Evolutionary conservation across 164 flowering plant genomes (phyloP), one percentile per base, ranked within the genome.

Genomic region (Litsea cubeba): DNA sequence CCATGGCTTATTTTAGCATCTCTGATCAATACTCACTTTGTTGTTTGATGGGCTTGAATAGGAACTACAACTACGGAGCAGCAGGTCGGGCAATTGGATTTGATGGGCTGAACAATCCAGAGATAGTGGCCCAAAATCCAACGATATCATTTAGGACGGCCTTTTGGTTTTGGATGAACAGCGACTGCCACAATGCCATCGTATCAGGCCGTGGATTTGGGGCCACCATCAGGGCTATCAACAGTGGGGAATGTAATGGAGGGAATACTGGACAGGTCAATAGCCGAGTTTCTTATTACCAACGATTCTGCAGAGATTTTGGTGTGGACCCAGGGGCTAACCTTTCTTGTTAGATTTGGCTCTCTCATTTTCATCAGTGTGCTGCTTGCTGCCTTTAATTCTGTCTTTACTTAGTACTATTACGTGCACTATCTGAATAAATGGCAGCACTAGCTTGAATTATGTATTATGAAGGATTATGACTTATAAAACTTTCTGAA

Each of bases 41-140:
- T 40, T 40, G 8, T 40, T 40, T 40, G 46, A 7, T 40, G 17
- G 3, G 23, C 15, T 54, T 18, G 60, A 54, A 35, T 28, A 79
- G 82, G 71, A 79, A 79, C 72, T 76, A 79, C 71, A 79, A 76
- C 50, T 76, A 79, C 28, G 77, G 79, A 12, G 71, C 35, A 73
- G 79, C 77, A 4, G 79, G 79, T 46, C 15, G 25, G 60, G 79
- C 74, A 49, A 25, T 54, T 65, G 68, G 76, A 49, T 30, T 46
- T 5, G 72, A 76, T 66, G 67, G 70, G 22, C 22, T 79, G 5
- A 73, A 35, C 30, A 71, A 79, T 28, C 82, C 82, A 20, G 82
- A 79, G 51, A 14, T 62, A 1, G 79, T 79, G 7, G 74, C 70
- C 2, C 50, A 40, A 12, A 64, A 76, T 22, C 65, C 79, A 1